Base-by-base conservation (phyloP, 1,284 basidiomycete genomes). In the Cerioporus squamosus region DNA sequence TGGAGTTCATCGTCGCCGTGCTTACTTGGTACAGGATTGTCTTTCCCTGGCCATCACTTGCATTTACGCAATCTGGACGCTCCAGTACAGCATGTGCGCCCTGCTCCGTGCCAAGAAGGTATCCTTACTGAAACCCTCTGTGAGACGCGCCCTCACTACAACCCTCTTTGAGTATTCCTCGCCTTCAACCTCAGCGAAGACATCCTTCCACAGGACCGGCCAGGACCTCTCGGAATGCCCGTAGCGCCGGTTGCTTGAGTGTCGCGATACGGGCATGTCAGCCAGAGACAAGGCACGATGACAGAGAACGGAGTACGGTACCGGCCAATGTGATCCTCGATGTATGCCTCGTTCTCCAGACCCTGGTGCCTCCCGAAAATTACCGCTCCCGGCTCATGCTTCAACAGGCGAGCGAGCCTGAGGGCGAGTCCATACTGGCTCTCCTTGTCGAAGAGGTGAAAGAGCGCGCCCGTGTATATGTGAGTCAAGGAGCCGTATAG, bases 371-470 rank as follows among this genome's bases (percentile, higher is more conserved):
- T 49, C 2, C 74, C 74, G 51, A 76, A 76, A 0, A 72, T 57
- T 17, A 73, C 45, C 0, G 67, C 60, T 1, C 72, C 71, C 1
- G 62, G 54, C 10, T 51, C 38, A 10, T 64, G 57, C 50, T 69
- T 70, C 20, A 74, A 23, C 3, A 76, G 60, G 12, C 42, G 56
- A 3, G 64, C 70, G 9, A 76, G 59, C 5, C 74, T 66, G 5
- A 70, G 44, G 0, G 74, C 74, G 14, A 76, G 68, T 8, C 64
- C 67, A 26, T 70, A 63, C 62, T 77, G 75, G 22, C 72, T 73
- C 26, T 66, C 45, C 60, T 73, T 70, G 59, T 76, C 70, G 56
- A 74, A 76, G 5, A 77, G 64, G 54, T 77, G 75, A 61, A 76
- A 77, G 23, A 77, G 57, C 6, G 74, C 68, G 1, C 74, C 74